Conservation (phyloP, 2,329 filamentous ascomycete species). For the Fusarium fujikuroi region DNA sequence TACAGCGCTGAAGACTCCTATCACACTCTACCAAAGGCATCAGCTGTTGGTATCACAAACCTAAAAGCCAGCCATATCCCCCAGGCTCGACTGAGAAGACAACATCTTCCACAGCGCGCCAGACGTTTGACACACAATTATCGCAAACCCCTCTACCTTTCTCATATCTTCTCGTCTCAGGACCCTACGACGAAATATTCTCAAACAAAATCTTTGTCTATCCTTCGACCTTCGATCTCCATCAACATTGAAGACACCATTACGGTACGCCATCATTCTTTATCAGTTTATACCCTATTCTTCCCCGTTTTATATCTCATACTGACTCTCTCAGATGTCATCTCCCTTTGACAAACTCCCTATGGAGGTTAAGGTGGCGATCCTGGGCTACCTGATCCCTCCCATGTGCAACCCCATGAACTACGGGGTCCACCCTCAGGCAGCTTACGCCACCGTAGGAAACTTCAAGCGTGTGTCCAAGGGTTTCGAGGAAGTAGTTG, state of each 20-base stretch:
- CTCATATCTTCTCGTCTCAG: background rate
- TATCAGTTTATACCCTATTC: too few species aligned
- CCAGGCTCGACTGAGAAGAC: background rate
- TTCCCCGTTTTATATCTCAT: accelerated
- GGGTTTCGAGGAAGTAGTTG: background rate
- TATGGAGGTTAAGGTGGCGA: background rate
- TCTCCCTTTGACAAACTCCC: background rate
- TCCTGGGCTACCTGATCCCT: background rate
- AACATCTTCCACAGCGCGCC: background rate
- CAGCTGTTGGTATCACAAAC: background rate
- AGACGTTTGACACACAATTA: background rate
- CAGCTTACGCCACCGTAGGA: too few species aligned
- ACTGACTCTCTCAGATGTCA: background rate
- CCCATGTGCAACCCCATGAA: background rate
- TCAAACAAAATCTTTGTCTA: too few species aligned
- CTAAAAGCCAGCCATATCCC: too few species aligned
- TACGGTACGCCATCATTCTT: background rate
- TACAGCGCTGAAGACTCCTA: too few species aligned
- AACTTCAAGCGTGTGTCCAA: background rate
- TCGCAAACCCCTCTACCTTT: background rate
- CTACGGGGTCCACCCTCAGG: accelerated
- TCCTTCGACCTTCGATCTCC: background rate
- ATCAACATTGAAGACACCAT: too few species aligned
- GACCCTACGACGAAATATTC: background rate
- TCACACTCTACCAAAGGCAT: too few species aligned